Evolutionary conservation across 208 protist genomes (phyloP).

Genomic region (Trypanosoma congolense): DNA sequence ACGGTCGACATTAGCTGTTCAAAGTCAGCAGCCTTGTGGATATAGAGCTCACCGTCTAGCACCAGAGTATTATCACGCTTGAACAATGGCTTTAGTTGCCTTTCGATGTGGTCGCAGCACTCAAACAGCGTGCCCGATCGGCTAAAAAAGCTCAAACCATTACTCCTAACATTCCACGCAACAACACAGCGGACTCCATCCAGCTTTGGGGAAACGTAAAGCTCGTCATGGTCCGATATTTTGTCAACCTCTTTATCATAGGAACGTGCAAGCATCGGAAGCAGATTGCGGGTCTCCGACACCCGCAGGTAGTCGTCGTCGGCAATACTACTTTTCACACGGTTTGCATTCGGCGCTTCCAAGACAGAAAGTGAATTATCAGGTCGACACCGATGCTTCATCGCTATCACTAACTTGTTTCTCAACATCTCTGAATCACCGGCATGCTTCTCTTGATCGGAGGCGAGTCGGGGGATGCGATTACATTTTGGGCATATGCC

Average conservation of each 20-base stretch:
- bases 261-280: slow-evolving; percentile 86
- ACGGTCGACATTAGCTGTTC: slow-evolving; percentile 72
- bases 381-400: slow-evolving; percentile 55
- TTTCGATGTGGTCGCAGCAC: slow-evolving; percentile 80
- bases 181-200: slow-evolving; percentile 88
- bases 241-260: slow-evolving; percentile 54
- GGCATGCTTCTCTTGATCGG: not conserved
- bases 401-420: not conserved
- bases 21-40: slow-evolving; percentile 57
- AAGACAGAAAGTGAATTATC: slow-evolving; percentile 34
- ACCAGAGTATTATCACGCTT: slow-evolving; percentile 66
- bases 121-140: slow-evolving; percentile 82
- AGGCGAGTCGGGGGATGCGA: slow-evolving; percentile 24
- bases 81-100: slow-evolving; percentile 53
- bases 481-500: slow-evolving; percentile 69
- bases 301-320: slow-evolving; percentile 59
- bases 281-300: slow-evolving; percentile 62
- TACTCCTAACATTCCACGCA: slow-evolving; percentile 49
- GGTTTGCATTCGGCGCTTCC: slow-evolving; percentile 46
- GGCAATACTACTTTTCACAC: slow-evolving; percentile 66
- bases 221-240: slow-evolving; percentile 42
- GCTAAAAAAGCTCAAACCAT: slow-evolving; percentile 70
- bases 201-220: slow-evolving; percentile 83
- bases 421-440: not conserved
- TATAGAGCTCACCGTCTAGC: slow-evolving; percentile 88